Conservation (phyloP, 2,329 filamentous ascomycete genomes). For the Diaporthe sp. region DNA sequence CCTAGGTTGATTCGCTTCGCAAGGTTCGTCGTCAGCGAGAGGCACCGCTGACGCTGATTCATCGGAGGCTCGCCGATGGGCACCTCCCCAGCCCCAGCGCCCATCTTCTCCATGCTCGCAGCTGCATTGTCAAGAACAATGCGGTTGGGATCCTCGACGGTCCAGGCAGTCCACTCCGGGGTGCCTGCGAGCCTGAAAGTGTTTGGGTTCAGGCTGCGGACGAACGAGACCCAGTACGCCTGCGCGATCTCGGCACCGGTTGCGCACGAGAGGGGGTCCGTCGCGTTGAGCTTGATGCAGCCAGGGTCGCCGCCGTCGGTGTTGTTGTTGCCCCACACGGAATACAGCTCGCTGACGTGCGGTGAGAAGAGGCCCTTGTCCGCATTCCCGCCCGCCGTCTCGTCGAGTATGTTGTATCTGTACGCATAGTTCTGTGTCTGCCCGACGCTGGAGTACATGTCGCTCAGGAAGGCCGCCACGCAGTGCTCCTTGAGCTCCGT, state of each 20-base stretch:
- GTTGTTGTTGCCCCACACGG: conserved; percentile 34
- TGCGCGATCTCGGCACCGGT: conserved; percentile 31
- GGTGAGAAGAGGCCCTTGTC: conserved; percentile 34
- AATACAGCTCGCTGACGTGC: conserved; percentile 34
- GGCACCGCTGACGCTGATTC: conserved; percentile 35
- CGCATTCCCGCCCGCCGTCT: conserved; percentile 29
- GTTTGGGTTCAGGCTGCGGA: conserved; percentile 38
- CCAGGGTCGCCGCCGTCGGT: conserved; percentile 33
- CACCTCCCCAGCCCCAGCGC: conserved; percentile 25
- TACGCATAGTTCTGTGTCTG: conserved; percentile 23
- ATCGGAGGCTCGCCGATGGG: conserved; percentile 24
- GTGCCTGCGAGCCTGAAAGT: conserved; percentile 19
- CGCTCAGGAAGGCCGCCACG: conserved; percentile 21
- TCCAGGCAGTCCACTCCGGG: conserved; percentile 39
- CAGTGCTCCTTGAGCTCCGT: conserved; percentile 33
- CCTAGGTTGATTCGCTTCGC: conserved; percentile 26
- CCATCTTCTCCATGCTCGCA: conserved; percentile 33
- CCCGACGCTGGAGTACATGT: conserved; percentile 25
- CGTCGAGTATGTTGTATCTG: conserved; percentile 33
- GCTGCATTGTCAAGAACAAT: conserved; percentile 22
- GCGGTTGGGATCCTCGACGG: conserved; percentile 6
- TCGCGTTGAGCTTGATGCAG: conserved; percentile 5
- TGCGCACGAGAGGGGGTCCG: conserved; percentile 33
- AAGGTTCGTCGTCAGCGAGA: neutral
- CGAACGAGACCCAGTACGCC: conserved; percentile 41